Percentiles rank a stretch among this genome's conserved stretches.
Evolutionary conservation across 2,329 filamentous ascomycete species (phyloP).

Genomic region (Microthyrium microscopicum): DNA sequence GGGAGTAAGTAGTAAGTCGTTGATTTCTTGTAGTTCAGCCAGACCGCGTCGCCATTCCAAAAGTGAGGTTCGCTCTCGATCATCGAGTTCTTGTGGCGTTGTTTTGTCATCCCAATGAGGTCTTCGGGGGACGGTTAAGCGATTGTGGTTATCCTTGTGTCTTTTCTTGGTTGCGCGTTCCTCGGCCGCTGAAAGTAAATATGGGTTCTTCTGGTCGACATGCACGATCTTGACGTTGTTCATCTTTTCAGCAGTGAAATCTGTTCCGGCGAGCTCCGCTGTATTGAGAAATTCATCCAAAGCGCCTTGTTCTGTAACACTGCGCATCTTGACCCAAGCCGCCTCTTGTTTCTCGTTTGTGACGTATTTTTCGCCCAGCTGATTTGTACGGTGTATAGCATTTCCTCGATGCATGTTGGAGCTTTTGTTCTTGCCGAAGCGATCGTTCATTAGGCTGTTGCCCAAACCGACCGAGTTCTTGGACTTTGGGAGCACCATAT

Average conservation of each 20-base stretch:
- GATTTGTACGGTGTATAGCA: slow-evolving; percentile 48
- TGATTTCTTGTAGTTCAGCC: slow-evolving; percentile 82
- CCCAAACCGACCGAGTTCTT: slow-evolving; percentile 91
- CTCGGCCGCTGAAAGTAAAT: slow-evolving; percentile 69
- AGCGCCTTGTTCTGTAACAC: slow-evolving; percentile 89
- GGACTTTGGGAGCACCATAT: slow-evolving; percentile 71
- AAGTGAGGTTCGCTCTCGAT: slow-evolving; percentile 61
- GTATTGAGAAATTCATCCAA: slow-evolving; percentile 94
- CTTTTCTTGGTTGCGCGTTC: slow-evolving; percentile 64
- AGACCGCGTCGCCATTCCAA: slow-evolving; percentile 79
- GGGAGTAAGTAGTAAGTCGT: slow-evolving; percentile 90
- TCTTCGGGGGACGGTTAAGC: slow-evolving; percentile 75
- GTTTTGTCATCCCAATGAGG: slow-evolving; percentile 79
- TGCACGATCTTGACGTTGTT: slow-evolving; percentile 99
- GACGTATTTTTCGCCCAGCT: slow-evolving; percentile 78
- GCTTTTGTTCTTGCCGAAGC: slow-evolving; percentile 87
- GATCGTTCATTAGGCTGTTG: slow-evolving; percentile 96
- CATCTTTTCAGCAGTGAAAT: slow-evolving; percentile 97
- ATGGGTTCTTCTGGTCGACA: slow-evolving; percentile 88
- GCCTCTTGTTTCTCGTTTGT: slow-evolving; percentile 84
- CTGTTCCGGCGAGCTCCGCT: slow-evolving; percentile 90
- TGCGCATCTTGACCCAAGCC: slow-evolving; percentile 98
- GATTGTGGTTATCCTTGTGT: slow-evolving; percentile 62
- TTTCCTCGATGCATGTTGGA: slow-evolving; percentile 60
- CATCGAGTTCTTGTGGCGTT: slow-evolving; percentile 67